Evolutionary conservation across 148 eudicot species (phyloP).

Genomic region (Euryodendron excelsum): DNA sequence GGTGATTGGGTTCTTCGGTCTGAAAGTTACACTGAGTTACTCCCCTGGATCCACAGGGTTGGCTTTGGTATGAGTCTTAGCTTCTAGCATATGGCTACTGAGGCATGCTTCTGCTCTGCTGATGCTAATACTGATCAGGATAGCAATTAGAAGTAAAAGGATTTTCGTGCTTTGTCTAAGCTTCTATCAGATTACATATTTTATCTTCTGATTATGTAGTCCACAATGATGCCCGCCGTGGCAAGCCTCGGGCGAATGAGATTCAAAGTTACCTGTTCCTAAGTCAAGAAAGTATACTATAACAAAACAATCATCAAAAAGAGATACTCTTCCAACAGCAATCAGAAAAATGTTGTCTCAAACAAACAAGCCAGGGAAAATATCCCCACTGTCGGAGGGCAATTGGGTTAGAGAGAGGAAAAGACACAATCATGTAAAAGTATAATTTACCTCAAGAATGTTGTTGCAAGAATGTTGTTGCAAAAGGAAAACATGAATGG

Average conservation of each 20-base stretch:
- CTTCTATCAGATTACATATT: conserved; percentile 28
- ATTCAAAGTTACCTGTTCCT: conserved; percentile 30
- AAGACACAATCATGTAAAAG: no score
- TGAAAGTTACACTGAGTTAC: conserved; percentile 13
- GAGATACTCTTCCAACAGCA: no score
- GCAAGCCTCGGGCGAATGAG: conserved; percentile 31
- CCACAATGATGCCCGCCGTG: conserved; percentile 38
- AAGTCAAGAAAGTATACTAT: conserved; percentile 23
- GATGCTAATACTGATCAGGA: not conserved
- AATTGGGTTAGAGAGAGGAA: no score
- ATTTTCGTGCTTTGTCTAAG: not conserved
- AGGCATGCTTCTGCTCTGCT: no score
- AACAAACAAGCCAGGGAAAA: no score
- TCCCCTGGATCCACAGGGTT: not conserved
- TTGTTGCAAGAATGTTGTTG: no score
- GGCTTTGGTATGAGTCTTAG: conserved; percentile 43
- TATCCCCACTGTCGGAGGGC: no score
- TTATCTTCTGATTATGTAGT: conserved; percentile 35
- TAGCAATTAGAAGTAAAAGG: not conserved
- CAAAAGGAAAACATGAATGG: not conserved
- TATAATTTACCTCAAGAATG: no score
- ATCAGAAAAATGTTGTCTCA: no score
- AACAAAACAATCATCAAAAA: not conserved
- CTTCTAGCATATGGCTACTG: conserved; percentile 54
- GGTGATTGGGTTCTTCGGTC: conserved; percentile 27